These are phyloP conservation scores for Diaporthe destruens DNA, from an alignment of 2,329 filamentous ascomycete species.

Conservation along the genomic window DNA sequence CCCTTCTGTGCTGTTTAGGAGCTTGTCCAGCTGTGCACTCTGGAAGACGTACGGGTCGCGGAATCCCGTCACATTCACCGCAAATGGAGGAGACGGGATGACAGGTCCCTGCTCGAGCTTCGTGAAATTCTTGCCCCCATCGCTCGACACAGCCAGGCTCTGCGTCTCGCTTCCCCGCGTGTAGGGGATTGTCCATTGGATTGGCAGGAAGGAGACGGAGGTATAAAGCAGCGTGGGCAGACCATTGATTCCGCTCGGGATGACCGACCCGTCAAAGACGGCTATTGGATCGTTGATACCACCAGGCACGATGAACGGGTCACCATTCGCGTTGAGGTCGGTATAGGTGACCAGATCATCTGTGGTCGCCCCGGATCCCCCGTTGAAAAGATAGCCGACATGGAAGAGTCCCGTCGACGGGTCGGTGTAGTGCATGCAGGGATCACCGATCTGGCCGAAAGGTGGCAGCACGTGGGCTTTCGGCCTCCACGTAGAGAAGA, in stretches of 20 bases:
- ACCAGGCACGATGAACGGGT: constrained; percentile 47
- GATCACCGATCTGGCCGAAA: constrained; percentile 57
- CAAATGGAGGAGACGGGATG: constrained; percentile 55
- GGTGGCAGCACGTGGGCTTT: constrained; percentile 56
- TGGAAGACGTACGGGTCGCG: constrained; percentile 59
- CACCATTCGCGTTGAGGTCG: constrained; percentile 55
- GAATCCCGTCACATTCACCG: constrained; percentile 57
- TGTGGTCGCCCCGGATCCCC: constrained; percentile 55
- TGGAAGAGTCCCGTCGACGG: constrained; percentile 58
- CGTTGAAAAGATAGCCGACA: constrained; percentile 56
- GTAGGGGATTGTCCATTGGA: constrained; percentile 54
- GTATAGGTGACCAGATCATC: constrained; percentile 54
- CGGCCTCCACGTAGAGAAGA: constrained; percentile 50
- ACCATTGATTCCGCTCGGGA: constrained; percentile 57
- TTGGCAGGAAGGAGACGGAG: constrained; percentile 58
- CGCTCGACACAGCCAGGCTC: constrained; percentile 53
- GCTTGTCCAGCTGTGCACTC: constrained; percentile 51
- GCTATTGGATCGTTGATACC: constrained; percentile 54
- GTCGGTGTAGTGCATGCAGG: constrained; percentile 60
- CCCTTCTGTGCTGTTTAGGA: constrained; percentile 49
- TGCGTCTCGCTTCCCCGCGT: constrained; percentile 54
- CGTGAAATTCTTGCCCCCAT: constrained; percentile 54
- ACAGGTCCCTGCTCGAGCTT: constrained; percentile 54
- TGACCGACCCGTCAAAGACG: constrained; percentile 60
- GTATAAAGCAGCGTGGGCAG: constrained; percentile 60